Conservation (phyloP, 2,329 filamentous ascomycete species). For the Lecanicillium sp. region DNA sequence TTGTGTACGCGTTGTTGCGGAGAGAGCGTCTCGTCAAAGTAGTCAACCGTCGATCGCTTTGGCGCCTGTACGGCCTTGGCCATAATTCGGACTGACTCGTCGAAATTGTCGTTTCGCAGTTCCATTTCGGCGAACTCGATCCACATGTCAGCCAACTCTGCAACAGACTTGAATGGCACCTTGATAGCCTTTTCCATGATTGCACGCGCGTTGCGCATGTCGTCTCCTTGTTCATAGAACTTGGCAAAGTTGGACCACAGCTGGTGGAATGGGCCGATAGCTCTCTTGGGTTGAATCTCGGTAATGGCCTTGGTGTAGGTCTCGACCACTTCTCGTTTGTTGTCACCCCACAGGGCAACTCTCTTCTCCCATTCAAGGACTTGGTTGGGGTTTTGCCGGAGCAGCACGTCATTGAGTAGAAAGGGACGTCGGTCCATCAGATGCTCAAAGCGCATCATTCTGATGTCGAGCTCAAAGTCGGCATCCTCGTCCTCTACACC, state of each 20-base stretch:
- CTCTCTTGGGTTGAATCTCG: conserved; percentile 89
- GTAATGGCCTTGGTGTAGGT: conserved; percentile 94
- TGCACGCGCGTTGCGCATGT: conserved; percentile 75
- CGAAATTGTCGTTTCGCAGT: conserved; percentile 89
- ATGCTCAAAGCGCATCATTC: conserved; percentile 97
- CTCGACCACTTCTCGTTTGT: conserved; percentile 82
- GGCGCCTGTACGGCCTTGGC: conserved; percentile 95
- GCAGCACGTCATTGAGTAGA: conserved; percentile 87
- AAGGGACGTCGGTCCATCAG: conserved; percentile 96
- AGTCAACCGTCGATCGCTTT: conserved; percentile 96
- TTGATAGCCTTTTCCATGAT: conserved; percentile 98
- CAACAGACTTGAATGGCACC: conserved; percentile 95
- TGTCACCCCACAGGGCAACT: conserved; percentile 90
- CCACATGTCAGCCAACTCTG: conserved; percentile 96
- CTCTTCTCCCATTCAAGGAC: conserved; percentile 97
- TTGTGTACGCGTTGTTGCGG: conserved; percentile 97
- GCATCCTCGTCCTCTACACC: conserved; percentile 71
- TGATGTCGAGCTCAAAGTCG: conserved; percentile 90
- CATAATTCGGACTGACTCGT: conserved; percentile 92
- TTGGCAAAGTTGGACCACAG: conserved; percentile 96
- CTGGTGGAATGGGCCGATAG: conserved; percentile 85
- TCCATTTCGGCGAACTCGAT: conserved; percentile 99
- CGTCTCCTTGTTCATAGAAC: conserved; percentile 85
- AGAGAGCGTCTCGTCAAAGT: conserved; percentile 90
- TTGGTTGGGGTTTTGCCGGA: conserved; percentile 94